A percentile compares a stretch with the other conserved stretches of the same genome.
Evolutionary conservation across 495 filamentous ascomycete genomes (phyloP).

Genomic region (Hypoxylon perforatum): DNA sequence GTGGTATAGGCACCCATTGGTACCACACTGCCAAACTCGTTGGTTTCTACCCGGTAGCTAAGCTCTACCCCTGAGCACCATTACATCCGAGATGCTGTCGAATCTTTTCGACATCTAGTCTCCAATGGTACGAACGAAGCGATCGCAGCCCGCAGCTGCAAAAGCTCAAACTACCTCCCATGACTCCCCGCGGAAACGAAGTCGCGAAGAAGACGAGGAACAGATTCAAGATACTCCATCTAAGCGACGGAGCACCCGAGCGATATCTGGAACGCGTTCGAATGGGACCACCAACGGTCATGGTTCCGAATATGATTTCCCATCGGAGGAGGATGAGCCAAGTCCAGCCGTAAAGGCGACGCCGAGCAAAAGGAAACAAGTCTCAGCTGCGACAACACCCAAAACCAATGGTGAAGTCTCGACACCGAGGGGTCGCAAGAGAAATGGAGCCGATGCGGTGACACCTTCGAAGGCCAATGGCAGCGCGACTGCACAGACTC

Average conservation of each 20-base stretch:
- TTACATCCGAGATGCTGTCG: slow-evolving; percentile 13
- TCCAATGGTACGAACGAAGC: slow-evolving; percentile 47
- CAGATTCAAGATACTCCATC: slow-evolving; percentile 13
- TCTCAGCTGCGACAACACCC: slow-evolving; percentile 9
- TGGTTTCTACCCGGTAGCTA: too few relatives aligned
- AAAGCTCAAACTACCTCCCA: slow-evolving; percentile 24
- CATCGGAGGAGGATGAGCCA: slow-evolving; percentile 39
- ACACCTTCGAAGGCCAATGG: slow-evolving; percentile 52
- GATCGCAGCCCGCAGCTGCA: slow-evolving; percentile 30
- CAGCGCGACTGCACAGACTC: slow-evolving; percentile 54
- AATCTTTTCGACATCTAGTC: slow-evolving; percentile 15
- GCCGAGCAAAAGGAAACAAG: slow-evolving; percentile 34
- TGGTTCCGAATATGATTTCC: slow-evolving; percentile 44
- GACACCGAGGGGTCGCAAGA: slow-evolving; percentile 49
- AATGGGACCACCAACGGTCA: slow-evolving; percentile 11
- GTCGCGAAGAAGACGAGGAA: slow-evolving; percentile 25
- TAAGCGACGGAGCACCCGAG: slow-evolving; percentile 19
- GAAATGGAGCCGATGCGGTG: slow-evolving; percentile 29
- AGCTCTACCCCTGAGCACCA: neutral
- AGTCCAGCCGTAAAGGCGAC: slow-evolving; percentile 25
- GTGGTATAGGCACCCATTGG: too few relatives aligned
- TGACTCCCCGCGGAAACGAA: slow-evolving; percentile 42
- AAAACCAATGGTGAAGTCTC: slow-evolving; percentile 19
- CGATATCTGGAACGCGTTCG: neutral
- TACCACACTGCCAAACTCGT: too few relatives aligned